Conservation (phyloP, 768 basidiomycete genomes). For the Pisolithus tinctorius region DNA sequence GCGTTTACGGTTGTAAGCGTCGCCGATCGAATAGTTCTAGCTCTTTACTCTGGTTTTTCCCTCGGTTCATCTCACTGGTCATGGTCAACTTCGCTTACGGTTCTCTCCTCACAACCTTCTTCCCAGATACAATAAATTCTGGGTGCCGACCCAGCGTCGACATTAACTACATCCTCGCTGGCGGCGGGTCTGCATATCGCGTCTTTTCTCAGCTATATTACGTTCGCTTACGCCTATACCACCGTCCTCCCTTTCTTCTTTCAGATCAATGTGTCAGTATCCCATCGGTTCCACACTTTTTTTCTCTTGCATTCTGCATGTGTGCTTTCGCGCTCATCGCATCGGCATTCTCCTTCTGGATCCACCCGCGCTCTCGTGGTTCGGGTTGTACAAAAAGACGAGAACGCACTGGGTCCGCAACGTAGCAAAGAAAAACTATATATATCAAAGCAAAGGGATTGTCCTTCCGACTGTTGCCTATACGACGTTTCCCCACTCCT, state of each 20-base stretch:
- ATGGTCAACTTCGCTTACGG: constrained; percentile 32
- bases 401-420: constrained; percentile 11
- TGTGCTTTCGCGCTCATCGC: constrained; percentile 37
- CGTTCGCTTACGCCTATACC: constrained; percentile 11
- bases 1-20: constrained; percentile 19
- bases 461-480: constrained; percentile 28
- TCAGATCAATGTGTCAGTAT: constrained; percentile 38
- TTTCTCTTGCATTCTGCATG: constrained; percentile 26
- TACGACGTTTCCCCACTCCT: constrained; percentile 18
- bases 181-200: constrained; percentile 8
- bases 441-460: constrained; percentile 8
- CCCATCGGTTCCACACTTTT: constrained; percentile 27
- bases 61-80: constrained; percentile 28
- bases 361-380: constrained; percentile 17
- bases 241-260: constrained; percentile 18
- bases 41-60: constrained; percentile 21
- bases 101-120: constrained; percentile 19
- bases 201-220: neutral
- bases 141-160: constrained; percentile 29
- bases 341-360: constrained; percentile 27
- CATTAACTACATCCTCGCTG: constrained; percentile 43
- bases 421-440: constrained; percentile 2
- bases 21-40: constrained; percentile 23
- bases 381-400: constrained; percentile 35
- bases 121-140: constrained; percentile 20